These are phyloP conservation scores for Cadophora sp. DNA, from an alignment of 2,329 filamentous ascomycete species.

Conservation along the genomic window DNA sequence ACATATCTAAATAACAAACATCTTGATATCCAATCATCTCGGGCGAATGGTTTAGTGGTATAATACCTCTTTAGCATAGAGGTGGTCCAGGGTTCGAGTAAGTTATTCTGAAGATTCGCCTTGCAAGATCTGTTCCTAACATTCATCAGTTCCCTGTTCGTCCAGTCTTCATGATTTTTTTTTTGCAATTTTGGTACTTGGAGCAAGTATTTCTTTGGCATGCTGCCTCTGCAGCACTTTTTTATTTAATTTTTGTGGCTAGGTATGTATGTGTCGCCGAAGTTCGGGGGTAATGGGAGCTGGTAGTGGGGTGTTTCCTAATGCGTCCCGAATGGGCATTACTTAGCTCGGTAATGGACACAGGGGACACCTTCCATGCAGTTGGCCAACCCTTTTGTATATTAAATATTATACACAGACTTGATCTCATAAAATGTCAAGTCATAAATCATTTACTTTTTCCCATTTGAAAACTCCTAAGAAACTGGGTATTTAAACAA, in stretches of 20 bases:
- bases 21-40: background rate
- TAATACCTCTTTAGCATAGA: slow-evolving; percentile 21
- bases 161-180: background rate
- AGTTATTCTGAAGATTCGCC: background rate
- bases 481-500: slow-evolving; percentile 2
- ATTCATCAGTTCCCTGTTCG: slow-evolving; percentile 8
- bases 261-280: no score
- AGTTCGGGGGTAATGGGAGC: no score
- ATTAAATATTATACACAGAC: no score
- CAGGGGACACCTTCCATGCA: background rate
- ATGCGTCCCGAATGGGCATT: background rate
- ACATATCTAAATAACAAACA: background rate
- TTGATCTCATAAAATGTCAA: background rate
- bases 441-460: background rate
- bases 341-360: background rate
- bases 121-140: background rate
- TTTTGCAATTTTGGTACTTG: background rate
- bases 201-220: background rate
- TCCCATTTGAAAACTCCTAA: background rate
- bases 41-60: slow-evolving; percentile 24
- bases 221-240: background rate
- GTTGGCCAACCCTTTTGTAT: background rate
- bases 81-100: slow-evolving; percentile 21
- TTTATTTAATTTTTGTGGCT: background rate
- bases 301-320: no score